Base-by-base conservation (phyloP, 352 stramenopile genomes). In the Vaucheria bursata region DNA sequence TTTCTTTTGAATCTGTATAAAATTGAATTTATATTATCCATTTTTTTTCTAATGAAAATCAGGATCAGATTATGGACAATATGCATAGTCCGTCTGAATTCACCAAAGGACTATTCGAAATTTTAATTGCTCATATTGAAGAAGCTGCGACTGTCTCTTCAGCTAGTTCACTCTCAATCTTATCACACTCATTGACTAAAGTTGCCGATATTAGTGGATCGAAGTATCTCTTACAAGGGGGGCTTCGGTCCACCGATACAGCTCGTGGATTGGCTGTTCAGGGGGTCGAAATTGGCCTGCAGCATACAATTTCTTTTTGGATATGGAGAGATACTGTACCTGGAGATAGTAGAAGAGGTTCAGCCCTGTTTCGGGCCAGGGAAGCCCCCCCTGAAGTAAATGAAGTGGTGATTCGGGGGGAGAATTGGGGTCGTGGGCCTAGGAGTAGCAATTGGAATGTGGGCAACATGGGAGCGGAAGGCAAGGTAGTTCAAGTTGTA, bases 301-400 rank as follows among this genome's bases (percentile, higher is more conserved):
- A 66, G 32, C 78, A 83, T 66, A 80, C 78, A 31, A 49, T 83
- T 12, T 59, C 70, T 12, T 31, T 71, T 8, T 83, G 78, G 78
- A 73, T 83, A 66, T 37, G 77, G 31, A 52, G 77, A 36, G 77
- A 82, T 38, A 33, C 32, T 34, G 75, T 66, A 8, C 32, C 77
- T 8, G 40, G 50, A 35, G 77, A 82, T 38, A 59, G 33, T 29
- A 34, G 59, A 34, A 4, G 18, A 34, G 59, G 59, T 38, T 18
- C 59, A 34, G 45, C 45, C 12, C 45, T 59, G 45, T 12, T 12
- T 12, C 45, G 45, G 12, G 25, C 45, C 12, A 12, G 45, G 12
- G 45, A 59, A 25, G 45, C 12, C 12, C 45, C 45, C 12, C 45
- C 45, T 12, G 12, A 25, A 12, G 45, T 59, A 18, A 25, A 25